These are phyloP conservation scores for Fusarium albidum DNA, from an alignment of 2,329 filamentous ascomycete species.

Conservation along the genomic window DNA sequence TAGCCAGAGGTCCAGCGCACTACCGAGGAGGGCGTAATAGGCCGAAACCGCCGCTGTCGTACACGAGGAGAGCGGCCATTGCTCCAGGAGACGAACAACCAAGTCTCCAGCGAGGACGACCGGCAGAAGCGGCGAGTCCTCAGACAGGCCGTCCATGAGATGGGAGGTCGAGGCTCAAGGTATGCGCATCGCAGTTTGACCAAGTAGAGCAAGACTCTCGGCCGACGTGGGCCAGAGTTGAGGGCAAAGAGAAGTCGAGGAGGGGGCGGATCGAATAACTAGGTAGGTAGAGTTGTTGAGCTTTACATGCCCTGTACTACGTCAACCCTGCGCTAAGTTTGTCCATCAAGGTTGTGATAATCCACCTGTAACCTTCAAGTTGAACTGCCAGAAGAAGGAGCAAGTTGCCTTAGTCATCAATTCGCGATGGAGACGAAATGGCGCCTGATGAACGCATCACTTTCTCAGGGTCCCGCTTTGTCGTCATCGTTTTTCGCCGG, in stretches of 20 bases:
- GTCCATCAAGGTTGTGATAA: constrained; percentile 47
- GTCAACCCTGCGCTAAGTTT: constrained; percentile 9
- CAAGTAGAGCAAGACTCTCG: constrained; percentile 2
- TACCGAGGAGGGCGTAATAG: constrained; percentile 33
- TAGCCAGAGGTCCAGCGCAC: constrained; percentile 37
- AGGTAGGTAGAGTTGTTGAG: constrained; percentile 6
- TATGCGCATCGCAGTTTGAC: constrained; percentile 21
- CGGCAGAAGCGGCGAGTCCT: constrained; percentile 34
- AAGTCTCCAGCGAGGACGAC: constrained; percentile 32
- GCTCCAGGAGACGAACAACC: constrained; percentile 19
- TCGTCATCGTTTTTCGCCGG: constrained; percentile 24
- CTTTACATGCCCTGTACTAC: constrained; percentile 11
- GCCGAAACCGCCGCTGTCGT: constrained; percentile 2
- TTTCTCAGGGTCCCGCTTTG: constrained; percentile 26
- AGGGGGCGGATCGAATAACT: constrained; percentile 1
- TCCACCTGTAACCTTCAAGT: too few species aligned
- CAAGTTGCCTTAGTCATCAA: constrained; percentile 35
- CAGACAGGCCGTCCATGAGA: constrained; percentile 41
- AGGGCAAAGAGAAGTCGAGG: background rate
- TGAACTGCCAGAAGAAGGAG: background rate
- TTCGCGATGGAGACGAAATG: background rate
- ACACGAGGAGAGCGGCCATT: background rate
- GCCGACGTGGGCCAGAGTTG: constrained; percentile 3
- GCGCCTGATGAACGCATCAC: constrained; percentile 20
- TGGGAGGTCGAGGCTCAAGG: constrained; percentile 3